Evolutionary conservation across 192 early-diverging fungal species (phyloP).

Genomic region (Coemansia erecta): DNA sequence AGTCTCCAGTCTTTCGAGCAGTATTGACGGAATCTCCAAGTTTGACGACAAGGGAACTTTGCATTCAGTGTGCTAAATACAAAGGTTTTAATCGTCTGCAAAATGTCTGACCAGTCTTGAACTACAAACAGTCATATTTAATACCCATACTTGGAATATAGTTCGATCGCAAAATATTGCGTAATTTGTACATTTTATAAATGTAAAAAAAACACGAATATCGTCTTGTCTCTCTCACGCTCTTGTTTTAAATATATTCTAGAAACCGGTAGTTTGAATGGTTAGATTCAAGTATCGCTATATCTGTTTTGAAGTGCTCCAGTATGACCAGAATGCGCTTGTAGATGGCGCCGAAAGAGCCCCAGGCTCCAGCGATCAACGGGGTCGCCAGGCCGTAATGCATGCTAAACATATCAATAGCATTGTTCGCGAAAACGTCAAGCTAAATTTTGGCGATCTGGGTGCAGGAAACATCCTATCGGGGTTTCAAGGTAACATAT

Average conservation of each 20-base stretch:
- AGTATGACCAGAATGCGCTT: not conserved
- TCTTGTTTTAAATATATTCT: not conserved
- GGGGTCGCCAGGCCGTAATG: not conserved
- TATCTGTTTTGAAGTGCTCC: conserved; percentile 42
- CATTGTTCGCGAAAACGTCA: conserved; percentile 33
- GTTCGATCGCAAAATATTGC: too few relatives aligned
- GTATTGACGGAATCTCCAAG: not conserved
- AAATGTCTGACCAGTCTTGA: too few relatives aligned
- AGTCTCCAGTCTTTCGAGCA: not conserved
- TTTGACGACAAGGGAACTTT: not conserved
- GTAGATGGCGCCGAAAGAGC: not conserved
- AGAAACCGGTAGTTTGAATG: conserved; percentile 5
- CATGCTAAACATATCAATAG: conserved; percentile 11
- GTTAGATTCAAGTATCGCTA: conserved; percentile 51
- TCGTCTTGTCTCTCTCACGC: not conserved
- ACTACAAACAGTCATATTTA: too few relatives aligned
- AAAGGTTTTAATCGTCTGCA: too few relatives aligned
- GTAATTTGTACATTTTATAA: not conserved
- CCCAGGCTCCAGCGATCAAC: not conserved
- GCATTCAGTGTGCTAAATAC: too few relatives aligned
- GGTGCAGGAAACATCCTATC: conserved; percentile 28
- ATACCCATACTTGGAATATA: not conserved
- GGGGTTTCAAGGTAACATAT: conserved; percentile 20
- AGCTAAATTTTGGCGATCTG: conserved; percentile 39
- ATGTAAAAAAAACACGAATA: too few relatives aligned